Evolutionary conservation across 1,284 basidiomycete species (phyloP).

Genomic region (Moesziomyces aphidis): DNA sequence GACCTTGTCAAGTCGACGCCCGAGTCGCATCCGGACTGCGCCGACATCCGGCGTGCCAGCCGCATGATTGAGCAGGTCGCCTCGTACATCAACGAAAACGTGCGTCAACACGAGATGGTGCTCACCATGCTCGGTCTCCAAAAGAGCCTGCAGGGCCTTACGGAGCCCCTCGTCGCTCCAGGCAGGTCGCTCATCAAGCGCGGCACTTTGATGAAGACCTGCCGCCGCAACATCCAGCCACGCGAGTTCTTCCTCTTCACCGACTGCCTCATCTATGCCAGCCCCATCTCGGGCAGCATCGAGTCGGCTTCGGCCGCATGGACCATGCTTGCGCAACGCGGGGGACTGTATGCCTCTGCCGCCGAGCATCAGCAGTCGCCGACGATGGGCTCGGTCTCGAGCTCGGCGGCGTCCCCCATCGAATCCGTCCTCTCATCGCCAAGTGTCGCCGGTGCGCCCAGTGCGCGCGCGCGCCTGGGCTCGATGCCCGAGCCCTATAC

Average conservation of each 20-base stretch:
- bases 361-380: slow-evolving; percentile 22
- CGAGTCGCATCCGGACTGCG: slow-evolving; percentile 52
- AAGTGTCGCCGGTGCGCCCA: slow-evolving; percentile 8
- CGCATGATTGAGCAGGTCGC: slow-evolving; percentile 62
- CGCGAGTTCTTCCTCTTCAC: slow-evolving; percentile 66
- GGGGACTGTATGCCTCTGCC: slow-evolving; percentile 69
- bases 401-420: slow-evolving; percentile 77
- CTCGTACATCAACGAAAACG: slow-evolving; percentile 63
- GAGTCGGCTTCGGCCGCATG: slow-evolving; percentile 58
- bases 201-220: slow-evolving; percentile 63
- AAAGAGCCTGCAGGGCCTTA: slow-evolving; percentile 56
- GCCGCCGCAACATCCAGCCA: slow-evolving; percentile 64
- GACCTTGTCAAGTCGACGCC: slow-evolving; percentile 62
- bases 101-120: slow-evolving; percentile 65
- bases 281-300: slow-evolving; percentile 52
- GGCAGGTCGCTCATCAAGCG: slow-evolving; percentile 60
- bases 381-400: slow-evolving; percentile 70
- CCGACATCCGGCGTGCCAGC: slow-evolving; percentile 47
- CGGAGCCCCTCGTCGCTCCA: slow-evolving; percentile 62
- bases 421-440: slow-evolving; percentile 21
- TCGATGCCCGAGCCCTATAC: slow-evolving; percentile 39
- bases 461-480: slow-evolving; percentile 15
- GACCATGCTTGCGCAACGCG: slow-evolving; percentile 74
- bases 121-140: slow-evolving; percentile 63
- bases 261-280: slow-evolving; percentile 64